Evolutionary conservation across 768 basidiomycete species (phyloP), one percentile per base, ranked within the genome.

Genomic region (Hydnomerulius pinastri): DNA sequence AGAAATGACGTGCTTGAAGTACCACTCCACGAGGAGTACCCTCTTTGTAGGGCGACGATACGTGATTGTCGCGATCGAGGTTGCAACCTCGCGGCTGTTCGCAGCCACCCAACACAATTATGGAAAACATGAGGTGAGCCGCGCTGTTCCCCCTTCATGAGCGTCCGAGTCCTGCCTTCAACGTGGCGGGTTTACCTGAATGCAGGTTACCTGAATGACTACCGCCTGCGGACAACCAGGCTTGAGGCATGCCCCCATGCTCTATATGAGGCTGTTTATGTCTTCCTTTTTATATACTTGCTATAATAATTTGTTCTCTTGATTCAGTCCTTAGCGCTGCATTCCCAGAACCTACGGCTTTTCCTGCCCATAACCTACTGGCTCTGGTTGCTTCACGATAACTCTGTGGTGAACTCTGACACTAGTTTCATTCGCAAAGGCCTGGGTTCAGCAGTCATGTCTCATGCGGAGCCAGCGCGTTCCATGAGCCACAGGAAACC

Each of bases 401-500:
- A 38, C 46, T 41, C 48, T 52, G 46, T 56, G 50, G 53, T 48
- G 51, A 37, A 43, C 54, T 28, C 35, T 42, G 37, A 18, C 46
- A 35, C 48, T 53, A 24, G 33, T 46, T 45, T 41, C 25, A 33
- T 15, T 41, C 45, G 55, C 29, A 47, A 45, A 52, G 45, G 39
- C 29, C 37, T 35, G 45, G 54, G 48, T 36, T 32, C 27, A 50
- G 40, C 21, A 45, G 39, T 41, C 51, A 68, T 70, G 68, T 58
- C 64, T 36, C 62, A 57, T 36, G 50, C 43, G 52, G 69, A 70
- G 43, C 62, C 61, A 43, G 48, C 46, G 43, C 62, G 67, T 53
- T 67, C 64, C 39, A 80, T 80, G 78, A 85, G 81, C 65, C 83
- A 85, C 65, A 76, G 86, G 46, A 89, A 89, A 64, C 87, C 87